phyloP scores from a whole-genome alignment of 306 rosid genomes.

The Cucumis melo region DNA sequence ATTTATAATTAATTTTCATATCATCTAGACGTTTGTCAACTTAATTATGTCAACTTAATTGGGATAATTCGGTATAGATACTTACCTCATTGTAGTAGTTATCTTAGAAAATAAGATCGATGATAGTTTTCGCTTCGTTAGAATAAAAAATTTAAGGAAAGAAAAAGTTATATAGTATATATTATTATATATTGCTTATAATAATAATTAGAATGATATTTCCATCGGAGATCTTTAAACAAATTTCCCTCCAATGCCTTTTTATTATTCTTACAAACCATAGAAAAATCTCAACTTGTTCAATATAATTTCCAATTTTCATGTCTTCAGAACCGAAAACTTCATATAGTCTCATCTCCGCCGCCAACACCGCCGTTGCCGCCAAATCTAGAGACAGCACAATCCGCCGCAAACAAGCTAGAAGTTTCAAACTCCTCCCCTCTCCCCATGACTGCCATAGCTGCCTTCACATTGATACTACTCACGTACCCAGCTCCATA shows the following conservation, averaged over 20 bases:
- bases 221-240: background rate
- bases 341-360: background rate
- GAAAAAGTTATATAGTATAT: background rate
- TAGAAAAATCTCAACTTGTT: no score
- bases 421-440: slow-evolving; percentile 31
- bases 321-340: background rate
- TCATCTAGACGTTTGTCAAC: no score
- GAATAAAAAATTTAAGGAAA: background rate
- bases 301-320: no score
- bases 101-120: no score
- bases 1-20: no score
- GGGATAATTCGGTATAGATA: no score
- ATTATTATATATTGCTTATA: background rate
- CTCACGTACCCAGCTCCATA: slow-evolving; percentile 36
- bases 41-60: no score
- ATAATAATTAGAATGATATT: background rate
- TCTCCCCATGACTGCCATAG: slow-evolving; percentile 51
- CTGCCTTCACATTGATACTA: slow-evolving; percentile 23
- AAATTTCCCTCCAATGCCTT: background rate
- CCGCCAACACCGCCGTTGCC: background rate
- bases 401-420: slow-evolving; percentile 29
- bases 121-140: no score
- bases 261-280: background rate
- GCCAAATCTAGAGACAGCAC: slow-evolving; percentile 30
- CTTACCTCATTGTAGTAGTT: no score